Evolutionary conservation across 2,329 filamentous ascomycete genomes (phyloP), one percentile per base, ranked within the genome.

Genomic region (Pseudopithomyces chartarum): DNA sequence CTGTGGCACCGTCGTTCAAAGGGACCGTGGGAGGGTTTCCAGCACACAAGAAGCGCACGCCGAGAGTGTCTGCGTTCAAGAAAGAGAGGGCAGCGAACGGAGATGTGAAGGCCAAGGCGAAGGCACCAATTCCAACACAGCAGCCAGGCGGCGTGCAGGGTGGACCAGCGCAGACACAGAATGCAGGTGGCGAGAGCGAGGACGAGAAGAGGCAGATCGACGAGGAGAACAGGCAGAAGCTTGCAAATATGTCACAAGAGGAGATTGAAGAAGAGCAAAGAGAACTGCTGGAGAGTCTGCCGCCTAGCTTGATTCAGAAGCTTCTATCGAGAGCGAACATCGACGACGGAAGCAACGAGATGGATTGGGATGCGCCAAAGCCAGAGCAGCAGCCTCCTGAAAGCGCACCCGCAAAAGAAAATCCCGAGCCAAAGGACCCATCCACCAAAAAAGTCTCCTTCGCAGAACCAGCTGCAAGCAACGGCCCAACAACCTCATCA

Each of bases 251-350:
- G 95, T 90, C 90, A 1, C 79, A 86, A 0, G 84, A 86, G 36
- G 91, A 97, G 75, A 96, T 98, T 56, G 87, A 90, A 59, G 82
- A 88, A 64, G 92, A 95, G 58, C 86, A 89, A 42, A 82, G 86
- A 57, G 94, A 98, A 63, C 80, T 99, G n/a, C 82, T 96, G 71
- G 83, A 82, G n/a, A 86, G 85, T 7, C 77, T 98, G 52, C 89
- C 91, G 60, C 89, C 92, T 1, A 84, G 84, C 0, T 79, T 97
- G 32, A 81, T 99, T 6, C 85, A 96, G 69, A 86, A 86, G 63
- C 81, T 99, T 17, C 82, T 98, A 22, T 85, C 85, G 61, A 84
- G 91, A 59, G 89, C 92, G 39, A 92, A 87, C 53, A 86, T 96
- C 32, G 89, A 93, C 52, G 87, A 92, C 19, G 79, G 80, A 38